A percentile compares a stretch with the other conserved stretches of the same genome.
Conservation (phyloP, 441 rosid species). For the Aquilaria agallochum region DNA sequence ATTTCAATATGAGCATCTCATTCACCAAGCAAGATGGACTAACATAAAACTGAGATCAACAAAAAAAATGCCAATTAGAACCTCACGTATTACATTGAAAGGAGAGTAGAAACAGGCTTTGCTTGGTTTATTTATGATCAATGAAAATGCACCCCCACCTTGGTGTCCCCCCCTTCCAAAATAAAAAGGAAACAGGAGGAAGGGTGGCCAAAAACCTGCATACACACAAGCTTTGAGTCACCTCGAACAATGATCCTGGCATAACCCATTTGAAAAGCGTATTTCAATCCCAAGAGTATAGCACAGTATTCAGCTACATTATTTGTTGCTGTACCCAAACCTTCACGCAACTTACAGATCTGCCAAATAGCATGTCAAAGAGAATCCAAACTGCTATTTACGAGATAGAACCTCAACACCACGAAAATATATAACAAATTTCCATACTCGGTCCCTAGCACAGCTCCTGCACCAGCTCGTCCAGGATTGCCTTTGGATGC, state of each 20-base stretch:
- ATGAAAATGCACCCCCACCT: too few species aligned
- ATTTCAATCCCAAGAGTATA: slow-evolving; percentile 72
- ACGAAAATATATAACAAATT: slow-evolving; percentile 48
- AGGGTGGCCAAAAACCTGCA: slow-evolving; percentile 53
- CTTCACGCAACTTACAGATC: slow-evolving; percentile 88
- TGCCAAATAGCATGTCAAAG: slow-evolving; percentile 24
- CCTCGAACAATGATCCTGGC: slow-evolving; percentile 58
- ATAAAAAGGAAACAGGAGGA: not conserved
- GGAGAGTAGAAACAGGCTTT: too few species aligned
- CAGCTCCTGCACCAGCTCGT: slow-evolving; percentile 90
- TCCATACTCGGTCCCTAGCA: slow-evolving; percentile 65
- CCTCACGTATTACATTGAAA: too few species aligned
- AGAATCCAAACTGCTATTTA: not conserved
- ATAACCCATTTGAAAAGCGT: slow-evolving; percentile 75
- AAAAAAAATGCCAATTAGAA: too few species aligned
- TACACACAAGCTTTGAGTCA: slow-evolving; percentile 88
- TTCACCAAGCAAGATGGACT: too few species aligned
- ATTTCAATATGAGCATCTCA: too few species aligned
- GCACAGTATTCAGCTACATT: slow-evolving; percentile 90
- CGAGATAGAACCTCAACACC: not conserved
- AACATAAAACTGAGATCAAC: too few species aligned
- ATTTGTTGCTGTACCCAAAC: slow-evolving; percentile 67
- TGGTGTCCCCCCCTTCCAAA: too few species aligned
- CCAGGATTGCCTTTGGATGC: slow-evolving; percentile 98
- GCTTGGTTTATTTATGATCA: too few species aligned